Evolutionary conservation across 768 basidiomycete genomes (phyloP).

Genomic region (Hydnum rufescens): DNA sequence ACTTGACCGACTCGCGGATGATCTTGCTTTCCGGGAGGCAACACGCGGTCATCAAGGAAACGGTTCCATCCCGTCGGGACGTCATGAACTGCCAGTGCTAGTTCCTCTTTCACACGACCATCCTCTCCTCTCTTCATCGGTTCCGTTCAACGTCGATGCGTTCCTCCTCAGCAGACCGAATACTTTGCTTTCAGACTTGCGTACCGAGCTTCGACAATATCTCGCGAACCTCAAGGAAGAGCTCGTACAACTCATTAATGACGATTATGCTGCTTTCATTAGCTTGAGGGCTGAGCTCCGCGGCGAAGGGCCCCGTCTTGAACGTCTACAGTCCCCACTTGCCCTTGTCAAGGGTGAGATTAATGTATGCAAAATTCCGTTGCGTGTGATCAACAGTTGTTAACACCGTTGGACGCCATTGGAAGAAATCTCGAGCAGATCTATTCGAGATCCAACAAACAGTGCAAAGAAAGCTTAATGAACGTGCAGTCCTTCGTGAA

Average conservation of each 20-base stretch:
- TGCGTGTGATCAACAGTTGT: conserved; percentile 8
- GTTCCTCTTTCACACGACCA: conserved; percentile 65
- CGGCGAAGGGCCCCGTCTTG: conserved; percentile 60
- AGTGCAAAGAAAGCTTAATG: conserved; percentile 58
- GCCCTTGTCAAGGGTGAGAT: conserved; percentile 41
- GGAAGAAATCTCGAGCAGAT: conserved; percentile 15
- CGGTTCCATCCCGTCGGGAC: too few relatives aligned
- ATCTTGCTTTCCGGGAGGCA: too few relatives aligned
- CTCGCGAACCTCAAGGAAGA: conserved; percentile 72
- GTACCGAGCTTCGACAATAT: conserved; percentile 74
- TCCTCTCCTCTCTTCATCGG: conserved; percentile 38
- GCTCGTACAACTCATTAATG: conserved; percentile 86
- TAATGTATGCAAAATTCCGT: conserved; percentile 27
- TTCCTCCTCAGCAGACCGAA: conserved; percentile 70
- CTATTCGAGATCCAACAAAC: conserved; percentile 48
- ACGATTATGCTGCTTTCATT: conserved; percentile 96
- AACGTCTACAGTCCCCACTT: conserved; percentile 49
- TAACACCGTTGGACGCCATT: conserved; percentile 6
- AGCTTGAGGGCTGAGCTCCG: conserved; percentile 82
- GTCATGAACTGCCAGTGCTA: conserved; percentile 20
- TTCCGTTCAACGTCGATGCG: conserved; percentile 58
- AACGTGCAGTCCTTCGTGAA: conserved; percentile 58
- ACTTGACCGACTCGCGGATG: too few relatives aligned
- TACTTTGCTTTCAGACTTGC: conserved; percentile 71
- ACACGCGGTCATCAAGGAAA: too few relatives aligned